Evolutionary conservation across 1,284 basidiomycete genomes (phyloP), one percentile per base, ranked within the genome.

Genomic region (Tylopilus sp.): DNA sequence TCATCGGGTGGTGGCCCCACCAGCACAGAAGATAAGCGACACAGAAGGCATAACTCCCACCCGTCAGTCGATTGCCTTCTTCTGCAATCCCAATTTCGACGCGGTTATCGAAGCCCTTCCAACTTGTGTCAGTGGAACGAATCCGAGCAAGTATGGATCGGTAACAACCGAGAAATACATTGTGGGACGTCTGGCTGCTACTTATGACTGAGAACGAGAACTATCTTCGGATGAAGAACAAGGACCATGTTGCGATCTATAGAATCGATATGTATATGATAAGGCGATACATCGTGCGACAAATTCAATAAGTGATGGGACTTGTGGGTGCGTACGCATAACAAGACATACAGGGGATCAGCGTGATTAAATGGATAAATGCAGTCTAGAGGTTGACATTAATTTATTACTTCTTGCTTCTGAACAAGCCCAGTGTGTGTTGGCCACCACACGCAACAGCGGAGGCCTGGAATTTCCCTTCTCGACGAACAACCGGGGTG

Each of bases 1-100:
- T 9, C 91, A 92, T 70, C 83, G 88, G 20, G 90, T 93, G 32
- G 90, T 92, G 13, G 84, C 86, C 7, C 90, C 90, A 24, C 76
- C 81, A 2, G 75, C 75, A 4, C 70, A 74, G 60, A 75, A 76
- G 53, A 69, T 81, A 53, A 80, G 67, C 56, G 74, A 77, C 10
- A 75, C 71, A 3, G 81, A 83, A 58, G 73, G 72, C 28, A 71
- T 83, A 53, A 88, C 83, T 0, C 84, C 90, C 1, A 70, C 75
- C 4, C 80, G 91, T 26, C 88, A 92, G 66, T 90, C 87, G 13
- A 88, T 94, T 53, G 91, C 89, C 7, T 93, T 90, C 76, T 94
- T 94, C 73, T 90, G 86, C 74, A 93, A 91, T 62, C 90, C 91
- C 8, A 92, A 93, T 60, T 82, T 83, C 54, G 78, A 79, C 42